A percentile compares a stretch with the other conserved stretches of the same genome.
Conservation (phyloP, 2,329 filamentous ascomycete species). For the Fusarium oligoseptatum region DNA sequence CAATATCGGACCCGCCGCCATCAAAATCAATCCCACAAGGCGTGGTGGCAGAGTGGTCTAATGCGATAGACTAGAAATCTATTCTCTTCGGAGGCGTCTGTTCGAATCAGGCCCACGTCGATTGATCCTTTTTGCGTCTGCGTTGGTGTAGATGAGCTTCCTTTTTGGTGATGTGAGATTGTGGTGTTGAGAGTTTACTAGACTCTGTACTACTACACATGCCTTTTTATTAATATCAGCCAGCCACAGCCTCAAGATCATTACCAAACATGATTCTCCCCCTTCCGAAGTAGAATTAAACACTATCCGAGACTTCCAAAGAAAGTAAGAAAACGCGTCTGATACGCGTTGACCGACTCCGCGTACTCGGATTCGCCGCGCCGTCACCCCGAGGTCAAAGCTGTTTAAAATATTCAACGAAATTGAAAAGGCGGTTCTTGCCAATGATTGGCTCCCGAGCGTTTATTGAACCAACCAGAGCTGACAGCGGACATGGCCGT, state of each 20-base stretch:
- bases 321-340: conserved; percentile 6
- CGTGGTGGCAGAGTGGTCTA: conserved; percentile 48
- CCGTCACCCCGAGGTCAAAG: conserved; percentile 15
- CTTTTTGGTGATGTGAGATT: neutral
- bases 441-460: conserved; percentile 27
- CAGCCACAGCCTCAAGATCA: neutral
- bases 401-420: neutral
- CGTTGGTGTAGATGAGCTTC: neutral
- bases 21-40: conserved; percentile 25
- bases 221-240: neutral
- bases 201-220: neutral
- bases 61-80: conserved; percentile 49
- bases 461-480: conserved; percentile 12
- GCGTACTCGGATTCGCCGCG: neutral
- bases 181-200: neutral
- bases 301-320: neutral
- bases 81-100: conserved; percentile 47
- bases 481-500: neutral
- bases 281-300: neutral
- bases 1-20: rapidly evolving
- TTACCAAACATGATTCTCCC: neutral
- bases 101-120: conserved; percentile 48
- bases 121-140: conserved; percentile 20
- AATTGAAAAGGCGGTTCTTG: conserved; percentile 7
- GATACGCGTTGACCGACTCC: conserved; percentile 7